A percentile compares a stretch with the other conserved stretches of the same genome.
Evolutionary conservation across 2,329 filamentous ascomycete genomes (phyloP).

Genomic region (Diaporthe batatas): DNA sequence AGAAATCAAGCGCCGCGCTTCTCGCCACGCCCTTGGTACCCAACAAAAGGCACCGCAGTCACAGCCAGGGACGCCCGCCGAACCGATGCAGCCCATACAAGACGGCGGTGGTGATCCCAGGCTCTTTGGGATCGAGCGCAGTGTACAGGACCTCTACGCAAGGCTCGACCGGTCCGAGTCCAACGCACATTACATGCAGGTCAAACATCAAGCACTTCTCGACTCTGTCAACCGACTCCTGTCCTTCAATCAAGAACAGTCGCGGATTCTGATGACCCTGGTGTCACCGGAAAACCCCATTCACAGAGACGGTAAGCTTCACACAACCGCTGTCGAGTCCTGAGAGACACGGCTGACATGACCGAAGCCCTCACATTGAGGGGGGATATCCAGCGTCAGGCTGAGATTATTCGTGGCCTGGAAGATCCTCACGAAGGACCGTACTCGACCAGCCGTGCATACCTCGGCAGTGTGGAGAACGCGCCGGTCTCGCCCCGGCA

Average conservation of each 20-base stretch:
- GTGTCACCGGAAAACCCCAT: constrained; percentile 81
- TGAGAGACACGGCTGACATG: constrained; percentile 48
- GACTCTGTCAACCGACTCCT: constrained; percentile 80
- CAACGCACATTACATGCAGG: constrained; percentile 80
- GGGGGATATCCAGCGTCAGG: constrained; percentile 71
- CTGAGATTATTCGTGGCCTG: constrained; percentile 67
- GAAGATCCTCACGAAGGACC: constrained; percentile 77
- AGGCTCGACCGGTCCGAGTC: constrained; percentile 88
- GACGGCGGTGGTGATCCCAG: constrained; percentile 81
- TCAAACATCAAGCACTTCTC: constrained; percentile 84
- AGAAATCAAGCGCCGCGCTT: constrained; percentile 96
- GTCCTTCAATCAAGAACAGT: constrained; percentile 88
- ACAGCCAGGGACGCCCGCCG: constrained; percentile 86
- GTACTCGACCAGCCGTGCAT: constrained; percentile 74
- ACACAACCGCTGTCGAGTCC: constrained; percentile 38
- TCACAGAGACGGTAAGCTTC: constrained; percentile 82
- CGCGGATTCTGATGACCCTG: constrained; percentile 79
- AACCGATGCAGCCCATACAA: constrained; percentile 77
- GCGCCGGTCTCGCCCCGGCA: constrained; percentile 90
- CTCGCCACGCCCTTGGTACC: constrained; percentile 91
- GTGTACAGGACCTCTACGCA: constrained; percentile 82
- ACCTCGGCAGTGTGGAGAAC: constrained; percentile 77
- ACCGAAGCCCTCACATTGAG: constrained; percentile 68
- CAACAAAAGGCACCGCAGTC: constrained; percentile 81
- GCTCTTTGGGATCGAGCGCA: constrained; percentile 82